Base-by-base conservation (phyloP, 805 yeast genomes). In the Hanseniaspora jakobsenii region DNA sequence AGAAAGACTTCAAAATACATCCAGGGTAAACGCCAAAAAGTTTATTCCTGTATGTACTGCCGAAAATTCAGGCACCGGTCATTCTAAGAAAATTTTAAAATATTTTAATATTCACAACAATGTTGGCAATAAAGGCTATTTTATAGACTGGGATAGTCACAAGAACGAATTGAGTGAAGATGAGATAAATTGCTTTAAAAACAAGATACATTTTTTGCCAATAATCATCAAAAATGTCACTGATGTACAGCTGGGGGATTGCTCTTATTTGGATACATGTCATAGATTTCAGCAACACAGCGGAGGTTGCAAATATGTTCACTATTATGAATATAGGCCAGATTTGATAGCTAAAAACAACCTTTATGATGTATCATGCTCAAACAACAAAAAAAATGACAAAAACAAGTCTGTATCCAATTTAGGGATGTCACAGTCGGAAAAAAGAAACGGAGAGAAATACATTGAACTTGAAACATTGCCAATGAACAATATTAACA, bases 201-300 rank as follows among this genome's bases (percentile, higher is more conserved):
- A 51, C 16, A 68, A 67, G 44, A 68, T 70, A 44, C 81, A 75
- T 56, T 73, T 66, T 51, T 63, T 74, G n/a, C 78, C 78, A 10
- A 62, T 72, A 24, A 18, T 42, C 3, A 60, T 73, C 24, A 73
- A 72, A 48, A 54, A 62, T 13, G 77, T 73, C 47, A 85, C 95
- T 0, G 96, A 89, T 53, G 44, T 63, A 2, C 62, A 69, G 14
- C 58, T 84, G 6, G 96, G 95, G 1, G 96, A 87, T 60, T 87
- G 97, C 58, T 86, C 95, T 8, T 87, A 87, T 57, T 67, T 87
- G 48, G 96, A 87, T 57, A 86, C 96, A 1, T 87, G 97, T 57
- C 95, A 83, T 63, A 85, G 85, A 60, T 71, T 83, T 17, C 46
- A 42, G n/a, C 46, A 42, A 21, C 34, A 42, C 13, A 32, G 26